These are phyloP conservation scores for Metschnikowia baotianmanensis DNA, from an alignment of 805 yeast genomes.

Conservation along the genomic window DNA sequence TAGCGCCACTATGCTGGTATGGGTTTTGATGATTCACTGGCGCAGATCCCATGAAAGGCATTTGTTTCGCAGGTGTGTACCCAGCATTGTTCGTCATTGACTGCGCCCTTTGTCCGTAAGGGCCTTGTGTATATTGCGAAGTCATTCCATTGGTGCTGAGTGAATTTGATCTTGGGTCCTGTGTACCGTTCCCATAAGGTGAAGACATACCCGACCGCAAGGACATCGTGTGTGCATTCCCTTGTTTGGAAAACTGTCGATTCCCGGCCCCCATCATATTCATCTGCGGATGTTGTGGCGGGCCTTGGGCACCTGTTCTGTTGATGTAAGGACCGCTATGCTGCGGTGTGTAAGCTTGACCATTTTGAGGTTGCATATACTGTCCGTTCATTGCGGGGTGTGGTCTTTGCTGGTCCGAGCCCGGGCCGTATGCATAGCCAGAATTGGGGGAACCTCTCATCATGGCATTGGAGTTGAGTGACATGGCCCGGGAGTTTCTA, in stretches of 20 bases:
- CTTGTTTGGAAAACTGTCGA: constrained; percentile 1
- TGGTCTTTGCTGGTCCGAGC: constrained; percentile 1
- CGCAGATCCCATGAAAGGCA: background rate
- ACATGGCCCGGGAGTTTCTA: constrained; percentile 39
- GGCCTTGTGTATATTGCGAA: background rate
- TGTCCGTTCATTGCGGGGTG: constrained; percentile 2
- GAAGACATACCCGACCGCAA: constrained; percentile 12
- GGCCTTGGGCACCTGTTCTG: background rate
- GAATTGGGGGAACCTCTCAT: constrained; percentile 5
- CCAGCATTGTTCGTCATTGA: constrained; percentile 4
- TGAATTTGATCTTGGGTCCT: constrained; percentile 16
- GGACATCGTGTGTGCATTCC: constrained; percentile 13
- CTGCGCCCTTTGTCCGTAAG: constrained; percentile 5
- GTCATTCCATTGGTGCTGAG: constrained; percentile 9
- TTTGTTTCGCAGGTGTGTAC: background rate
- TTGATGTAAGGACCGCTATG: background rate
- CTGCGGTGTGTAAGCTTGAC: background rate
- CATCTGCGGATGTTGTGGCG: background rate
- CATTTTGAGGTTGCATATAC: background rate
- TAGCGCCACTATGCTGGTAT: background rate
- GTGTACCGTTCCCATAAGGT: constrained; percentile 4
- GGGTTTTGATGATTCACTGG: background rate
- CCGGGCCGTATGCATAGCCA: constrained; percentile 1
- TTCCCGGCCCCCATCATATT: constrained; percentile 2
- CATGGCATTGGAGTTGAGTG: constrained; percentile 28